Percentiles rank a stretch among this genome's conserved stretches.
These are phyloP conservation scores for Metschnikowia lochheadii DNA, from an alignment of 805 yeast species.

Conservation along the genomic window DNA sequence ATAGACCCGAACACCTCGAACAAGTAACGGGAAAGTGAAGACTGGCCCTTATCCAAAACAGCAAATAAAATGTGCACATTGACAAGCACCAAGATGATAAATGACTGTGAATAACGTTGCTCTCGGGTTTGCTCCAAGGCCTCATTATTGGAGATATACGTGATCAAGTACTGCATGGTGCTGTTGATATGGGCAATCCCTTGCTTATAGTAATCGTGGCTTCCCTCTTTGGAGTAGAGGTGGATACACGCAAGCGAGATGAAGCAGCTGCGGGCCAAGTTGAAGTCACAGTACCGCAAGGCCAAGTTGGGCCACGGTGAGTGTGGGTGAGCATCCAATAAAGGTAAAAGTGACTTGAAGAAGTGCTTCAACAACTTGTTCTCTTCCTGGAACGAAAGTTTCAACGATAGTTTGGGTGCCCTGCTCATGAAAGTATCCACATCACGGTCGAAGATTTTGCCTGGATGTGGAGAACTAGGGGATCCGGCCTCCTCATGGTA, in stretches of 20 bases:
- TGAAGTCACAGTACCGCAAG: constrained; percentile 52
- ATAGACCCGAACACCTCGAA: constrained; percentile 48
- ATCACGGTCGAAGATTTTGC: constrained; percentile 12
- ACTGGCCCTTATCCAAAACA: constrained; percentile 51
- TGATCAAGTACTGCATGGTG: constrained; percentile 52
- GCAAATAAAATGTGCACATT: constrained; percentile 54
- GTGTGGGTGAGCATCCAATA: constrained; percentile 56
- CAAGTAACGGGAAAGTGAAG: constrained; percentile 47
- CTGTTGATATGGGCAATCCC: constrained; percentile 54
- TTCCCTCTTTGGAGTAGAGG: constrained; percentile 48
- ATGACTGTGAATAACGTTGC: constrained; percentile 15
- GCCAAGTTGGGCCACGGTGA: constrained; percentile 62
- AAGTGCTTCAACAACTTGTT: constrained; percentile 54
- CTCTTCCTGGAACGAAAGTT: constrained; percentile 43
- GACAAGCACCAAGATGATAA: constrained; percentile 46
- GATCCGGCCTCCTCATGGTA: not conserved
- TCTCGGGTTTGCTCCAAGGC: constrained; percentile 5
- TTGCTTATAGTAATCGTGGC: constrained; percentile 45
- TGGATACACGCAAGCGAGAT: constrained; percentile 55
- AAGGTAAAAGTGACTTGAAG: constrained; percentile 48
- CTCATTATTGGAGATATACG: constrained; percentile 28
- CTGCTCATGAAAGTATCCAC: constrained; percentile 3
- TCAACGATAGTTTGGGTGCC: constrained; percentile 7
- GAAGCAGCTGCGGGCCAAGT: constrained; percentile 55
- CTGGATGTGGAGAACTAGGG: not conserved